Base-by-base conservation (phyloP, 2,329 filamentous ascomycete species). In the Neurospora crassa region DNA sequence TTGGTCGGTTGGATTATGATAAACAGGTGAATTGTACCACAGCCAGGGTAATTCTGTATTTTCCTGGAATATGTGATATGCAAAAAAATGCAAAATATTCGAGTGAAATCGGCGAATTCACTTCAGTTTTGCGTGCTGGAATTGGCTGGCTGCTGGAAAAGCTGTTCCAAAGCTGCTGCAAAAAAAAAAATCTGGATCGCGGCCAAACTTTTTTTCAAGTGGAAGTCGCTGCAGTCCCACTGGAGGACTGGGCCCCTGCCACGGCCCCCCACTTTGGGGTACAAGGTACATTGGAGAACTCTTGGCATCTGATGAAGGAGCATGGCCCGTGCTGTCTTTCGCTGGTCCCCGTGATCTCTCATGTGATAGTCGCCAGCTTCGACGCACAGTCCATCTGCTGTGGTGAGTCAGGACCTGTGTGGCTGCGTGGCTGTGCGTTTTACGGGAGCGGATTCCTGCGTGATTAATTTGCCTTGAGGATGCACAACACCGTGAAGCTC, bases 131-230 rank as follows among this genome's bases (percentile, higher is more conserved):
- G 47, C 20, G 14, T 24, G 47, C 16, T 59, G 18, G 18, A 45
- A 5, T 47, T 47, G 45, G n/a, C 45, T 47, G 45, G n/a, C 45
- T 53, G 53, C 18, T 59, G 24, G 14, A 59, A 59, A 59, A 59
- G 24, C 53, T 10, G 14, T 59, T 37, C 53, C 24, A 63, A 63
- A 14, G 68, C 41, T 69, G 29, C 41, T 42, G 20, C 40, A 69
- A 69, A 43, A 24, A 43, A 24, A 68, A 67, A 67, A 68, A 10
- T 45, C 12, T 10, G 20, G 42, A 47, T 40, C 63, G 42, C 68
- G 24, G 41, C 72, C 72, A 74, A 75, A 74, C 71, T 73, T 75
- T 76, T 76, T 75, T 75, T 75, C 43, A 70, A 72, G 53, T 43
- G 42, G 69, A 41, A 53, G 59, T 67, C 69, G 71, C 69, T 72